phyloP scores from a whole-genome alignment of 306 rosid species.

The Elaeagnus macrophylla region DNA sequence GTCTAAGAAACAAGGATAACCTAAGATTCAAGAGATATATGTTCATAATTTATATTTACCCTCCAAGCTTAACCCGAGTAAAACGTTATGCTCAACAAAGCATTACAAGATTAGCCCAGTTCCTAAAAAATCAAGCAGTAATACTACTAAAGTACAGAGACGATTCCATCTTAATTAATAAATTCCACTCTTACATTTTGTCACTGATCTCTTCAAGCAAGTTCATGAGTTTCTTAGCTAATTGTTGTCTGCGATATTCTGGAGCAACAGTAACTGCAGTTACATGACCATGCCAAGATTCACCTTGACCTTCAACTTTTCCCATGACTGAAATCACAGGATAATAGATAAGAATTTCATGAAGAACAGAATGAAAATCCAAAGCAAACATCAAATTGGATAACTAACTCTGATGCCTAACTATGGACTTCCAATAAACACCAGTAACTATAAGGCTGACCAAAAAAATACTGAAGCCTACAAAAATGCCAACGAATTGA shows the following conservation, averaged over 20 bases:
- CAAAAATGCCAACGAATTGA: not conserved
- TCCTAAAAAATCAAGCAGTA: not conserved
- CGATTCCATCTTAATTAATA: not conserved
- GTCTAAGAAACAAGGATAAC: not conserved
- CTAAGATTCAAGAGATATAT: too few relatives aligned
- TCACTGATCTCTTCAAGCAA: constrained; percentile 86
- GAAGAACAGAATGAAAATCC: too few relatives aligned
- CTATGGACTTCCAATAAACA: too few relatives aligned
- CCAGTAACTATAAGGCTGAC: not conserved
- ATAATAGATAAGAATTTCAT: not conserved
- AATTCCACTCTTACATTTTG: constrained; percentile 46
- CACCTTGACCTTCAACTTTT: constrained; percentile 99
- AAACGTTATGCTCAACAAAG: not conserved
- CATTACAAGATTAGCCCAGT: not conserved
- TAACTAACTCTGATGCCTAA: not conserved
- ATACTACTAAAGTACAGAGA: not conserved
- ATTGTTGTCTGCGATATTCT: constrained; percentile 87
- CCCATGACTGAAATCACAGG: constrained; percentile 75
- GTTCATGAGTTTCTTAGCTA: constrained; percentile 97
- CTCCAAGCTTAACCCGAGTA: not conserved
- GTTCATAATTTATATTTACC: too few relatives aligned
- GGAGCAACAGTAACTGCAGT: constrained; percentile 92
- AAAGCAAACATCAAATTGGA: not conserved
- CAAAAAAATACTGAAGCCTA: not conserved
- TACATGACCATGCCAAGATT: constrained; percentile 98